phyloP scores from a whole-genome alignment of 2,329 filamentous ascomycete species.

The Fusarium sp. region DNA sequence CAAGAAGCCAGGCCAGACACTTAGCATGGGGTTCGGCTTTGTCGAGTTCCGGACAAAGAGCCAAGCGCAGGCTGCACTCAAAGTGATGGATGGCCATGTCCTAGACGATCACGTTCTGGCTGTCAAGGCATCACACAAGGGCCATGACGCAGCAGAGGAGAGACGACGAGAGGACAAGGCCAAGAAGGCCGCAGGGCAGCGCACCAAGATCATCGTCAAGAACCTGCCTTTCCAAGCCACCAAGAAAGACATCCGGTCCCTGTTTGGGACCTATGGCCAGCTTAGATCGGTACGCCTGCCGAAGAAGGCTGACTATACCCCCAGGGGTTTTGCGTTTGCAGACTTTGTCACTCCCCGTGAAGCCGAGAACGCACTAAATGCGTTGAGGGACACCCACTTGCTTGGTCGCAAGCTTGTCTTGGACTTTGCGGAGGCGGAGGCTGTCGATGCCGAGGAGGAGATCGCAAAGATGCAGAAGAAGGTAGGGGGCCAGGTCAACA shows the following conservation, averaged over 20 bases:
- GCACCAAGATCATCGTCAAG: conserved; percentile 97
- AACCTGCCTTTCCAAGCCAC: conserved; percentile 96
- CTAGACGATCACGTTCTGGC: conserved; percentile 90
- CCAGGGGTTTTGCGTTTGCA: conserved; percentile 96
- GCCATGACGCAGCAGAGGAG: conserved; percentile 89
- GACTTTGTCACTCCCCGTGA: conserved; percentile 94
- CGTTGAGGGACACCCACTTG: conserved; percentile 92
- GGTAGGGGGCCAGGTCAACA: conserved; percentile 90
- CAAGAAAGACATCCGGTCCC: conserved; percentile 89
- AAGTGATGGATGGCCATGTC: conserved; percentile 88
- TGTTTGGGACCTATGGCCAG: conserved; percentile 93
- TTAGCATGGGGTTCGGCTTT: conserved; percentile 99
- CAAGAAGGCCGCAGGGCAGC: conserved; percentile 82
- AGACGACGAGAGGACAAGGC: conserved; percentile 85
- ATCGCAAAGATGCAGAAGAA: conserved; percentile 98
- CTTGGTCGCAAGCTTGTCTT: conserved; percentile 91
- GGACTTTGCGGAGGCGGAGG: conserved; percentile 91
- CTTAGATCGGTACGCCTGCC: conserved; percentile 93
- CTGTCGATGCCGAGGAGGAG: conserved; percentile 93
- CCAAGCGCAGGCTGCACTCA: conserved; percentile 84
- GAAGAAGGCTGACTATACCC: conserved; percentile 91
- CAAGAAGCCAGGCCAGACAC: conserved; percentile 88
- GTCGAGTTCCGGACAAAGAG: conserved; percentile 86
- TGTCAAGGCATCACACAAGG: conserved; percentile 90
- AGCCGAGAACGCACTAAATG: conserved; percentile 90